Conservation (phyloP, 176 grass and related monocot genomes). For the Bothriochloa decipiens region DNA sequence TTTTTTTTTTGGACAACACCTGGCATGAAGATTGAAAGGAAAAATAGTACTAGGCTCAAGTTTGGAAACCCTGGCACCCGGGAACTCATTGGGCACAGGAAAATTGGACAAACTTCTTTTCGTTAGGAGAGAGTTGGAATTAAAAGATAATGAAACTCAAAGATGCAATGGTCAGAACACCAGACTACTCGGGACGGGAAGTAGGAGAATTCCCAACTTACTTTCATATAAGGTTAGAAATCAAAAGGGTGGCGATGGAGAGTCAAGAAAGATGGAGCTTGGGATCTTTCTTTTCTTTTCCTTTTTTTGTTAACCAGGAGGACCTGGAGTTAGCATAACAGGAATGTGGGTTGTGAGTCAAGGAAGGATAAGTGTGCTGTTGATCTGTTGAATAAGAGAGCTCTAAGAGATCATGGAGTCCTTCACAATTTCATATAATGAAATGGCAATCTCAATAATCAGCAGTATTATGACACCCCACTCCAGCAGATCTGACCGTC, state of each 20-base stretch:
- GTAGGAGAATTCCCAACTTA: neutral
- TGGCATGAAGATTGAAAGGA: neutral
- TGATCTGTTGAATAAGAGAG: slow-evolving; percentile 19
- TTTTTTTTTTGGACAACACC: too few species aligned
- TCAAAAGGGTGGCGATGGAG: neutral
- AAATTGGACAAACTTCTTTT: slow-evolving; percentile 7
- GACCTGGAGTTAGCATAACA: slow-evolving; percentile 17
- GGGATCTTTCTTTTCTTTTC: neutral
- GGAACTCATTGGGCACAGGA: slow-evolving; percentile 4
- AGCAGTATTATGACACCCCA: slow-evolving; percentile 85
- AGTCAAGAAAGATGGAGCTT: neutral
- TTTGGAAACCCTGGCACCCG: neutral
- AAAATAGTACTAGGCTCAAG: neutral
- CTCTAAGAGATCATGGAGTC: slow-evolving; percentile 71
- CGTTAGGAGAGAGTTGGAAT: slow-evolving; percentile 15
- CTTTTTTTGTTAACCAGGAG: neutral
- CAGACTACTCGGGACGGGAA: neutral
- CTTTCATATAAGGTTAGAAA: slow-evolving; percentile 39
- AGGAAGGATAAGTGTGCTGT: neutral
- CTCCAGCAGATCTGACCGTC: slow-evolving; percentile 80
- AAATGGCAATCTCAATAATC: slow-evolving; percentile 77
- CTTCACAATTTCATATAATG: slow-evolving; percentile 78
- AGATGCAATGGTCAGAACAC: neutral
- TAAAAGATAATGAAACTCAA: slow-evolving; percentile 12
- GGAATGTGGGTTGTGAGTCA: neutral